Evolutionary conservation across 345 rosid genomes (phyloP), one percentile per base, ranked within the genome.

Genomic region (Arabidopsis thaliana): DNA sequence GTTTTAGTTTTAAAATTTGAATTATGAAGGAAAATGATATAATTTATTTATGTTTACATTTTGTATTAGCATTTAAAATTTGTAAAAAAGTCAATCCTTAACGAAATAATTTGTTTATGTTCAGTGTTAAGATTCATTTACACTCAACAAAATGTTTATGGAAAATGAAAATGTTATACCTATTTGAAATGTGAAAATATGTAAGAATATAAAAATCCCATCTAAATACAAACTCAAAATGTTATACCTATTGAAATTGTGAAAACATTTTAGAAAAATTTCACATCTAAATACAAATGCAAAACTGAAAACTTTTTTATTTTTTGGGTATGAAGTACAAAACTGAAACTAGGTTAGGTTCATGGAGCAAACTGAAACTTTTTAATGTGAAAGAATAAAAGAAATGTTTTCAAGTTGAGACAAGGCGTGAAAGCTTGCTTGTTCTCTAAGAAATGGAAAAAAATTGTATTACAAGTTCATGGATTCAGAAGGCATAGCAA

Each of bases 401-500:
- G 0, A 51, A 68, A 59, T 51, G 44, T 33, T 52, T 76, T 42
- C 13, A 25, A 59, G 40, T 22, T 48, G 52, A 50, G 62, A 68
- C 48, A 67, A 75, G 22, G 48, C 36, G 37, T 40, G 16, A 8
- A 23, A 61, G 23, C 48, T 68, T 75, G 32, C 49, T 68, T 75
- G 56, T 60, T 59, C 57, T 32, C 42, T 42, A 68, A 52, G 57
- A 52, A 58, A 69, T 22, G 8, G n/a, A 2, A 36, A 51, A 51
- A 61, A 3, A 5, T 42, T 41, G 68, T 37, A 46, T 53, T 70
- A 77, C 66, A 77, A 71, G 55, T 71, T 48, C 55, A 28, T 61
- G n/a, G 80, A 53, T 49, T 76, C 70, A 23, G 79, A 69, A 68
- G 85, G 80, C 74, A 52, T 64, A 30, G 79, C 65, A 66, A 83